Evolutionary conservation across 2,329 filamentous ascomycete genomes (phyloP), one percentile per base, ranked within the genome.

Genomic region (Colletotrichum sp.): DNA sequence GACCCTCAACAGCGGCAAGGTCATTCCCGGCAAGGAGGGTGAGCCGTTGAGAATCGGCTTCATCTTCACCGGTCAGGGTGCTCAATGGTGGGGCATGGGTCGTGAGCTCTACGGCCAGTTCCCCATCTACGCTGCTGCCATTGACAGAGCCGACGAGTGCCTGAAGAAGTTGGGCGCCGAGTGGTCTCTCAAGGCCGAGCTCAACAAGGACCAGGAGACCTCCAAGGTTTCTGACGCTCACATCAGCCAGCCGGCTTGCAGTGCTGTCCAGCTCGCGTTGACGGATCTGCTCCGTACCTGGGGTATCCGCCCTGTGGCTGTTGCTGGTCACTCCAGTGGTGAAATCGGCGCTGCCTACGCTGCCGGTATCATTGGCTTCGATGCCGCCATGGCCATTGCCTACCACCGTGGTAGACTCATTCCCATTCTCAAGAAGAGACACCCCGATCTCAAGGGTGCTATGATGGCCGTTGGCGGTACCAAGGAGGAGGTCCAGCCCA

Each of bases 391-490:
- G 80, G 82, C 84, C 1, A 84, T 88, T 13, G 90, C 90, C 2
- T 92, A 91, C 79, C 85, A 87, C 77, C 83, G 88, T 19, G 88
- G 87, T 2, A 83, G 85, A 32, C 83, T 88, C n/a, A 84, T 87
- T 5, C 84, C 85, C 3, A 82, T 85, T 3, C 78, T 89, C 60
- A 88, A 86, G 72, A 75, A 84, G 64, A 83, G 82, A 39, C 82
- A 85, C 71, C 84, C 87, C 0, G 77, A 82, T 2, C 83, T 88
- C 0, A 61, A 83, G 9, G 90, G 90, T 0, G 82, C 86, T 13
- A 92, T 92, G 91, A 85, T 91, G 81, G 90, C 90, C 1, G 88
- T 91, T 6, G 90, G 88, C 3, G 85, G 85, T 5, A 85, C 82
- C 52, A 84, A 86, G 34, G 84, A 85, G 76, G 86, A 87, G 55